A percentile compares a stretch with the other conserved stretches of the same genome.
phyloP scores from a whole-genome alignment of 768 basidiomycete genomes.

The Pleurotus tuber-regium region DNA sequence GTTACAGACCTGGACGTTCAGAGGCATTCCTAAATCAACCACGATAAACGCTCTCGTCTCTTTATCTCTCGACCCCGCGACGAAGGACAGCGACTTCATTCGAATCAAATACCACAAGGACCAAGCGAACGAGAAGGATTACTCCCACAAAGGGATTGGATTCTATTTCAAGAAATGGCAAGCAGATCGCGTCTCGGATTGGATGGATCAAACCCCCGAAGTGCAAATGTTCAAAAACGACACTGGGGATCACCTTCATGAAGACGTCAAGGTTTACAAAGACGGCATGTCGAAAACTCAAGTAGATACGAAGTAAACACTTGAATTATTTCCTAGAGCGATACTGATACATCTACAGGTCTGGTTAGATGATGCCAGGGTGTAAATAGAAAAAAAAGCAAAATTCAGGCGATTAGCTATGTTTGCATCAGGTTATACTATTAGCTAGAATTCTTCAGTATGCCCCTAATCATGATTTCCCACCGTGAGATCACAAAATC shows the following conservation, averaged over 20 bases:
- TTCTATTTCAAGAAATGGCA: constrained; percentile 42
- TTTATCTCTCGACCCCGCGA: constrained; percentile 35
- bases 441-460: too few relatives aligned
- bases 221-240: constrained; percentile 23
- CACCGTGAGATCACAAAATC: too few relatives aligned
- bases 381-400: too few relatives aligned
- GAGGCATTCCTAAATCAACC: constrained; percentile 31
- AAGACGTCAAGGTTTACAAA: constrained; percentile 4
- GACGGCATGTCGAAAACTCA: constrained; percentile 1
- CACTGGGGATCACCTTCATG: constrained; percentile 1
- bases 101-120: constrained; percentile 34
- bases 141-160: constrained; percentile 37
- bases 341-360: too few relatives aligned
- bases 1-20: constrained; percentile 35
- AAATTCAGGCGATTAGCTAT: too few relatives aligned
- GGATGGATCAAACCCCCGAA: constrained; percentile 12
- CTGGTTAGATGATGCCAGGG: too few relatives aligned
- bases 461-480: too few relatives aligned
- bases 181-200: constrained; percentile 25
- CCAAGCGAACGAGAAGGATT: constrained; percentile 42
- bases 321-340: too few relatives aligned
- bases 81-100: constrained; percentile 39
- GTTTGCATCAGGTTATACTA: too few relatives aligned
- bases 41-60: constrained; percentile 41
- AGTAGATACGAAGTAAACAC: background rate